Evolutionary conservation across 108 stramenopile species (phyloP).

Genomic region (Nitzschia palea): DNA sequence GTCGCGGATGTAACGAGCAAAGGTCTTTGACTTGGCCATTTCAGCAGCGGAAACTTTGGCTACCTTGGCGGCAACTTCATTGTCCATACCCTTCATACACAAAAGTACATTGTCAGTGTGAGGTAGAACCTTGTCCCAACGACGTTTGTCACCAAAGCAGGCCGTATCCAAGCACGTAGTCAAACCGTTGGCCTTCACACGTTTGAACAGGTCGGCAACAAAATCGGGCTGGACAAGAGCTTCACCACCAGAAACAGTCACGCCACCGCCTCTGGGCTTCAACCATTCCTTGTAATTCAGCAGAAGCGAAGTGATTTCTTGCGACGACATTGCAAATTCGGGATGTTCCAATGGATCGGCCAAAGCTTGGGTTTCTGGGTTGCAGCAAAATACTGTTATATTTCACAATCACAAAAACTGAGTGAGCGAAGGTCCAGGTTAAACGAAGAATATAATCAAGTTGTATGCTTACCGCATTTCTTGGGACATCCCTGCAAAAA

Average conservation of each 20-base stretch:
- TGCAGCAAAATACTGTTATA: slow-evolving; percentile 51
- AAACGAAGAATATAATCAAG: too few relatives aligned
- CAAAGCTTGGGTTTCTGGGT: slow-evolving; percentile 61
- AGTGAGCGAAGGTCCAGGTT: too few relatives aligned
- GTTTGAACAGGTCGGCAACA: slow-evolving; percentile 46
- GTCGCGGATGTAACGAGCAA: slow-evolving; percentile 55
- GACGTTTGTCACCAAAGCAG: slow-evolving; percentile 47
- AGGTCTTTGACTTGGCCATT: slow-evolving; percentile 45
- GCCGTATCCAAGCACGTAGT: slow-evolving; percentile 70
- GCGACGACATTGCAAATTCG: slow-evolving; percentile 52
- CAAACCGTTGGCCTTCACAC: slow-evolving; percentile 43
- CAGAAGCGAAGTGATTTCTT: slow-evolving; percentile 40
- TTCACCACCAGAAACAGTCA: slow-evolving; percentile 67
- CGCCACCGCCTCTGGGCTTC: slow-evolving; percentile 50
- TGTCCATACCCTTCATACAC: slow-evolving; percentile 67
- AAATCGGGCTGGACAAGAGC: slow-evolving; percentile 59
- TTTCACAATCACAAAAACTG: too few relatives aligned
- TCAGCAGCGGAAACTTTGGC: slow-evolving; percentile 32
- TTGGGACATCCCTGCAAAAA: slow-evolving; percentile 73
- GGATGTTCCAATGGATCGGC: slow-evolving; percentile 48
- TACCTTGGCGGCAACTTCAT: slow-evolving; percentile 43
- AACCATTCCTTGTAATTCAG: slow-evolving; percentile 51
- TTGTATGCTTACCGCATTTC: slow-evolving; percentile 32
- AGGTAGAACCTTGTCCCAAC: slow-evolving; percentile 56
- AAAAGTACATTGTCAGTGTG: slow-evolving; percentile 56